Evolutionary conservation across 176 grass and related monocot species (phyloP).

Genomic region (Oryza brachyantha): DNA sequence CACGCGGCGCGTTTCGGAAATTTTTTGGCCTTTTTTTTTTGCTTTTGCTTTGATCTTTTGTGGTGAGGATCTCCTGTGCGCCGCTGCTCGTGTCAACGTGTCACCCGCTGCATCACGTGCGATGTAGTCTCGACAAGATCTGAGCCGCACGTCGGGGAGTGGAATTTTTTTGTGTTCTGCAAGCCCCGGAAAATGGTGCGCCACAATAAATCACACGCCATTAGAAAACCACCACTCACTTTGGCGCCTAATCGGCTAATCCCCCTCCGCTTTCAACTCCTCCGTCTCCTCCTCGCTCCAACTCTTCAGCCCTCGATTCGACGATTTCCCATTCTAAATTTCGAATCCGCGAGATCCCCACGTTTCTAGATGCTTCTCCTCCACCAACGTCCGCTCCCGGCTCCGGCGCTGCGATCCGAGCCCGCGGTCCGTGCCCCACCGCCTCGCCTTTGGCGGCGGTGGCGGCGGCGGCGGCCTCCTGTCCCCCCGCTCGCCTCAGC

Average conservation of each 20-base stretch:
- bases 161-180: not conserved
- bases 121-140: not conserved
- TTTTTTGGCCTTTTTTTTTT: no score
- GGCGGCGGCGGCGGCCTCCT: not conserved
- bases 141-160: not conserved
- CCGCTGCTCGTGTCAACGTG: not conserved
- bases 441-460: constrained; percentile 20
- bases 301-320: not conserved
- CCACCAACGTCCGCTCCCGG: not conserved
- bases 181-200: constrained; percentile 11
- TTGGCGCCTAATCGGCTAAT: constrained; percentile 46
- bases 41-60: constrained; percentile 12
- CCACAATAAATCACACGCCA: constrained; percentile 34
- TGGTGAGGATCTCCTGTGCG: not conserved
- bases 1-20: constrained; percentile 1
- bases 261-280: not conserved
- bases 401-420: not conserved
- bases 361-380: constrained; percentile 32
- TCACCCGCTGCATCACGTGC: not conserved
- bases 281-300: not conserved
- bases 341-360: not conserved
- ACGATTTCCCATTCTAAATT: not conserved
- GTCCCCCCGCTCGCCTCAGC: not conserved
- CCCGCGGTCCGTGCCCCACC: not conserved
- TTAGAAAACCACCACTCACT: constrained; percentile 35